phyloP scores from a whole-genome alignment of 257 asterid species.

The Paulownia fortunei region DNA sequence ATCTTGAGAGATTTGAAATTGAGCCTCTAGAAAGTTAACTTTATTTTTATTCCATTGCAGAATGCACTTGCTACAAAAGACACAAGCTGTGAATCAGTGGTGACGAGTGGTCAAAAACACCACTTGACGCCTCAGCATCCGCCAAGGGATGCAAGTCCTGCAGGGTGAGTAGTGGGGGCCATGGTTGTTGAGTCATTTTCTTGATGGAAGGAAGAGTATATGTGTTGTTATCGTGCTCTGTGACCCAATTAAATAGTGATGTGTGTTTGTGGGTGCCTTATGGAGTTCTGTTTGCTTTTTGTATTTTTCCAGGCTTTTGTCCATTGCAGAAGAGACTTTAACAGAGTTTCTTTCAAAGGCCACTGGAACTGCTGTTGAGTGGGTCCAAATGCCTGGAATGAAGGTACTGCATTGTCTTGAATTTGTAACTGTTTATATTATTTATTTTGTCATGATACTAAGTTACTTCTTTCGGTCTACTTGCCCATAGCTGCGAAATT shows the following conservation, averaged over 20 bases:
- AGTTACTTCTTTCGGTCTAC: neutral
- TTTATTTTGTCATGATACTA: constrained; percentile 3
- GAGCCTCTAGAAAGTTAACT: neutral
- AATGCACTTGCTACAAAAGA: constrained; percentile 73
- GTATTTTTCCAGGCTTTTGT: constrained; percentile 72
- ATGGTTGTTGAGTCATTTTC: constrained; percentile 54
- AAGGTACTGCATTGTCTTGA: constrained; percentile 54
- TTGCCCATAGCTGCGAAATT: neutral
- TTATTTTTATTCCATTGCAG: constrained; percentile 40
- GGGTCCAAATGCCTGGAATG: constrained; percentile 99
- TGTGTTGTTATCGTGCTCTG: constrained; percentile 31
- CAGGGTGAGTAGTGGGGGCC: constrained; percentile 75
- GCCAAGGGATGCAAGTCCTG: constrained; percentile 98
- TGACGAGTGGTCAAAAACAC: constrained; percentile 87
- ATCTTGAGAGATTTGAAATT: constrained; percentile 4
- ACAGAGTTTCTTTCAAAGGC: constrained; percentile 97
- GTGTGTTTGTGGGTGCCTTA: constrained; percentile 43
- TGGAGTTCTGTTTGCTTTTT: constrained; percentile 36
- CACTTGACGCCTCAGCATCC: constrained; percentile 87
- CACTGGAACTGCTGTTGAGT: constrained; percentile 97
- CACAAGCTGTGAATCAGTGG: constrained; percentile 91
- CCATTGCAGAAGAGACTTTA: constrained; percentile 98
- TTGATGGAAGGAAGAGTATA: constrained; percentile 27
- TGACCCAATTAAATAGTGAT: constrained; percentile 31
- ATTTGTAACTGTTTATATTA: neutral